Evolutionary conservation across 225 moss, liverwort and hornwort species (phyloP).

Genomic region (Pseudisothecium myosuroides): DNA sequence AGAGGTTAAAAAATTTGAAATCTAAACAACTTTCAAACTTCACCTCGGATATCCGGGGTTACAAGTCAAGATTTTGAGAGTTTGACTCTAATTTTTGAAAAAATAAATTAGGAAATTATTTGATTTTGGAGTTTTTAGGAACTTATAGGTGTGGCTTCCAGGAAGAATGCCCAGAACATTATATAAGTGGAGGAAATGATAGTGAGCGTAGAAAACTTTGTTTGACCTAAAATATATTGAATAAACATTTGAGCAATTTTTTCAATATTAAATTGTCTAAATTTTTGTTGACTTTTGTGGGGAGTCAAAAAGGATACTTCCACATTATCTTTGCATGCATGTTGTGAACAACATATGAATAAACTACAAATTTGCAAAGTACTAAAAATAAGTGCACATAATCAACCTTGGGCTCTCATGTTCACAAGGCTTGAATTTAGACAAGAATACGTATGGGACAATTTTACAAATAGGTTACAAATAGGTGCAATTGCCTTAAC

Average conservation of each 20-base stretch:
- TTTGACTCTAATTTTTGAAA: neutral
- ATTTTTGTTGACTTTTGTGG: neutral
- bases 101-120: no score
- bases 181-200: rapidly evolving
- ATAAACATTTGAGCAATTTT: neutral
- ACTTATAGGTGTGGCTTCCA: neutral
- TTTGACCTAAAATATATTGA: neutral
- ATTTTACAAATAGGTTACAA: neutral
- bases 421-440: neutral
- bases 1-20: neutral
- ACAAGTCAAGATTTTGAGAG: neutral
- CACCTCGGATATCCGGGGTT: rapidly evolving
- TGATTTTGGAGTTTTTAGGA: neutral
- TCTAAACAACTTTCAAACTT: neutral
- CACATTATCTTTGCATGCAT: neutral
- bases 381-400: neutral
- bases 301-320: neutral
- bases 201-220: neutral
- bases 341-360: neutral
- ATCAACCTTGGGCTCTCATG: rapidly evolving
- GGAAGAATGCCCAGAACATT: neutral
- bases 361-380: neutral
- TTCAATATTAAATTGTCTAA: neutral
- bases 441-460: rapidly evolving
- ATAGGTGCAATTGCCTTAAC: rapidly evolving